These are phyloP conservation scores for Tardiomyces depauwii DNA, from an alignment of 1,139 yeast species.

Conservation along the genomic window DNA sequence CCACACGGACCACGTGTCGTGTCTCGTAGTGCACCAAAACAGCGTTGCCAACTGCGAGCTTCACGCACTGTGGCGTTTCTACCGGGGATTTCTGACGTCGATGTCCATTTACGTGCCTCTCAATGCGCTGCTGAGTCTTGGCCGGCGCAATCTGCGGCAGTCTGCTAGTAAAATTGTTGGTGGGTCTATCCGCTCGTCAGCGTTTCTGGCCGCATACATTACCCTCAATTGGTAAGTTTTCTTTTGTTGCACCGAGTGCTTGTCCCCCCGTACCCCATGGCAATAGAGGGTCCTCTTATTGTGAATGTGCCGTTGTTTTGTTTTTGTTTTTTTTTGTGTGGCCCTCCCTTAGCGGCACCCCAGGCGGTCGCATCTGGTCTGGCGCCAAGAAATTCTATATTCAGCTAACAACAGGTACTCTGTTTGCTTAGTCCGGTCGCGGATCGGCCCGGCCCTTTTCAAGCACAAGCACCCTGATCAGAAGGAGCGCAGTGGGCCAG, in stretches of 20 bases:
- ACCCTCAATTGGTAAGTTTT: constrained; percentile 28
- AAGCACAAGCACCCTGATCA: constrained; percentile 19
- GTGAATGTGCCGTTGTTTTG: too few relatives aligned
- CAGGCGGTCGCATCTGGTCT: too few relatives aligned
- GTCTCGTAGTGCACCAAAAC: constrained; percentile 30
- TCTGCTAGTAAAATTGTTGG: constrained; percentile 2
- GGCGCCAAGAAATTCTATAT: background rate
- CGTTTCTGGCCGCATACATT: constrained; percentile 30
- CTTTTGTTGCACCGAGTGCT: too few relatives aligned
- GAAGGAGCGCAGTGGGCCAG: constrained; percentile 29
- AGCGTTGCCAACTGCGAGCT: constrained; percentile 27
- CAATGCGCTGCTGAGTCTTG: constrained; percentile 12
- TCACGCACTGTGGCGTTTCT: constrained; percentile 30
- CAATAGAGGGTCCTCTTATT: too few relatives aligned
- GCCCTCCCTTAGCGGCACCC: too few relatives aligned
- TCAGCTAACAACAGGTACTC: background rate
- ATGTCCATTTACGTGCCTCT: constrained; percentile 20
- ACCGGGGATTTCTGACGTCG: constrained; percentile 28
- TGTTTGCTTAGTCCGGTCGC: constrained; percentile 29
- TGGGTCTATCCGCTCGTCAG: constrained; percentile 26
- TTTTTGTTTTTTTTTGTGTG: too few relatives aligned
- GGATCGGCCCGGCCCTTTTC: constrained; percentile 24
- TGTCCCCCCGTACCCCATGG: too few relatives aligned
- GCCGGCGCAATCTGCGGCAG: constrained; percentile 5
- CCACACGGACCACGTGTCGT: constrained; percentile 15